Conservation (phyloP, 805 yeast genomes). For the Saturnispora besseyi region DNA sequence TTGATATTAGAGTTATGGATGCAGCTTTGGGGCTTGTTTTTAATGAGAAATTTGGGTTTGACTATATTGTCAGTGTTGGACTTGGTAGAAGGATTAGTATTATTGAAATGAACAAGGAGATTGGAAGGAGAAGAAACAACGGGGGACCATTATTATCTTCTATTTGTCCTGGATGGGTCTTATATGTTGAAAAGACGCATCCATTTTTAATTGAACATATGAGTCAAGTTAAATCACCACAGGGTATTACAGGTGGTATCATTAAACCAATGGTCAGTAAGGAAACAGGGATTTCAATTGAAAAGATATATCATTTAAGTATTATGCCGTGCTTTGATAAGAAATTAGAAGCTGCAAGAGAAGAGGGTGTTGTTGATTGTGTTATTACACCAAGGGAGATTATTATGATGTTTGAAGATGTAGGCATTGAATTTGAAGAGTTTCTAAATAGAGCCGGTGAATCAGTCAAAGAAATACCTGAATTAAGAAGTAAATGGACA, state of each 20-base stretch:
- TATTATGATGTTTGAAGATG: conserved; percentile 42
- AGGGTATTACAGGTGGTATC: conserved; percentile 80
- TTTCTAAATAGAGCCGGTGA: conserved; percentile 17
- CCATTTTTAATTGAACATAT: conserved; percentile 68
- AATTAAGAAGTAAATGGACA: conserved; percentile 24
- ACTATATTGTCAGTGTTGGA: conserved; percentile 74
- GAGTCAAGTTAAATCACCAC: conserved; percentile 78
- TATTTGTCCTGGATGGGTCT: conserved; percentile 93
- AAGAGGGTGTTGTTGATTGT: conserved; percentile 69
- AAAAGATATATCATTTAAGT: conserved; percentile 63
- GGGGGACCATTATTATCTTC: conserved; percentile 52
- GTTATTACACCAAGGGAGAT: conserved; percentile 89
- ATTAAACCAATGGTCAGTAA: conserved; percentile 36
- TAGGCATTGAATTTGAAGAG: conserved; percentile 31
- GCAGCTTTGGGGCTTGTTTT: conserved; percentile 50
- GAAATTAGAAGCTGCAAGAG: conserved; percentile 84
- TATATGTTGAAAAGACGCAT: conserved; percentile 93
- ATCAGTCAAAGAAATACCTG: neutral
- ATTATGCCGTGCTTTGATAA: conserved; percentile 98
- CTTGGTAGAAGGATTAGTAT: conserved; percentile 67
- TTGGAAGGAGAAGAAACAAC: conserved; percentile 10
- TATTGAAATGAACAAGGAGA: conserved; percentile 37
- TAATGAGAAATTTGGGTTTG: conserved; percentile 53
- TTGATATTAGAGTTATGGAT: conserved; percentile 52
- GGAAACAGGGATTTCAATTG: conserved; percentile 24